Conservation (phyloP, 257 asterid genomes). For the Paraleonurus japonicus region DNA sequence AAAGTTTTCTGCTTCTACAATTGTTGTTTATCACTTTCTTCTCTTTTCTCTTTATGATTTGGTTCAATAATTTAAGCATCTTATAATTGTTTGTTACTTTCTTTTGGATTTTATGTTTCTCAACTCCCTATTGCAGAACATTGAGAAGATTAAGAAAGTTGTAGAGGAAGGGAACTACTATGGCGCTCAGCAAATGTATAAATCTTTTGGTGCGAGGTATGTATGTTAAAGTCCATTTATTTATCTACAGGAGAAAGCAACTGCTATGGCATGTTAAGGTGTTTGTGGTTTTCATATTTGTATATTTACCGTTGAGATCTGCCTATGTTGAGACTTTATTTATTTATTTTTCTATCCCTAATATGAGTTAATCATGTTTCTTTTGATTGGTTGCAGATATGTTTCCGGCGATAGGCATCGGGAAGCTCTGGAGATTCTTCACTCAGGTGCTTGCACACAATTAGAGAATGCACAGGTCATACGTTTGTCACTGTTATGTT, state of each 20-base stretch:
- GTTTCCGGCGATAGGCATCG: slow-evolving; percentile 54
- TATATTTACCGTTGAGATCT: not conserved
- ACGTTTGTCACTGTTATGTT: not conserved
- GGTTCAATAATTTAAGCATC: not conserved
- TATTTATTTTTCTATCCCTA: not conserved
- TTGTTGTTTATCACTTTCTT: not conserved
- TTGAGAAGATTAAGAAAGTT: slow-evolving; percentile 72
- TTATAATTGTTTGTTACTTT: not conserved
- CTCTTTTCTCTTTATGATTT: not conserved
- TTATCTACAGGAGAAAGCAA: slow-evolving; percentile 35
- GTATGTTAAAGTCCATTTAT: not conserved
- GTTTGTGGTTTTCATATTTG: not conserved
- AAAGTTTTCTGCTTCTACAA: too few species aligned
- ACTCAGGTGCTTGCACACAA: slow-evolving; percentile 90
- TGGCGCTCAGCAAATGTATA: slow-evolving; percentile 98
- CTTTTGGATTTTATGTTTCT: not conserved
- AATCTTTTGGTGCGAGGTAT: slow-evolving; percentile 86
- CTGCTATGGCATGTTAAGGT: slow-evolving; percentile 48
- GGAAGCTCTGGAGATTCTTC: slow-evolving; percentile 84
- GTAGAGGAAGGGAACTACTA: slow-evolving; percentile 82
- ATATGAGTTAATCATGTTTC: not conserved
- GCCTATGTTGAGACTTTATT: not conserved
- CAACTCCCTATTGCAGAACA: slow-evolving; percentile 46
- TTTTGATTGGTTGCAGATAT: slow-evolving; percentile 49
- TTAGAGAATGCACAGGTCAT: slow-evolving; percentile 80